Conservation (phyloP, 2,329 filamentous ascomycete genomes). For the Lojkania enalia region DNA sequence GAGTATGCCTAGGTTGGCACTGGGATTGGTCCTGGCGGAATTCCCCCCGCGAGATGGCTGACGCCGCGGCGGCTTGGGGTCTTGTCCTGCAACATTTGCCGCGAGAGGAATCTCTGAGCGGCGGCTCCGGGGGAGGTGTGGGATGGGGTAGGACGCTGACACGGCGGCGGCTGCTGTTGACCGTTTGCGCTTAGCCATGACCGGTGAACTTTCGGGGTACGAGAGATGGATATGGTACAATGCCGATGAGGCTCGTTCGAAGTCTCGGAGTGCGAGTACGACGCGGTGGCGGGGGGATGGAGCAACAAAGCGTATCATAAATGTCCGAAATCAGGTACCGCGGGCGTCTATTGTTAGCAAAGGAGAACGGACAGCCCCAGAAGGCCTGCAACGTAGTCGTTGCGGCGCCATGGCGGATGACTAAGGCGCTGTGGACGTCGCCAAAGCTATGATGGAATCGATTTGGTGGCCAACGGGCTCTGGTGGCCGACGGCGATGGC, state of each 20-base stretch:
- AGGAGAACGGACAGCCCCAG: neutral
- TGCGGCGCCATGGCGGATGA: constrained; percentile 13
- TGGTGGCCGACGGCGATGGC: no score
- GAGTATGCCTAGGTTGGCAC: constrained; percentile 46
- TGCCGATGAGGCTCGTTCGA: constrained; percentile 18
- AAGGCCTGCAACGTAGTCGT: constrained; percentile 6
- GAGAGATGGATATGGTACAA: constrained; percentile 10
- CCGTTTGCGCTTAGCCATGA: constrained; percentile 40
- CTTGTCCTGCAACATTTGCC: constrained; percentile 17
- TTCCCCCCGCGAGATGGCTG: constrained; percentile 30
- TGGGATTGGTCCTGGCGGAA: constrained; percentile 33
- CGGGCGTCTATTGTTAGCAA: neutral
- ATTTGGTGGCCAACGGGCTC: no score
- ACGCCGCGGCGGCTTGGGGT: constrained; percentile 25
- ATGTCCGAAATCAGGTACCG: constrained; percentile 14
- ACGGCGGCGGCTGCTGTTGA: constrained; percentile 23
- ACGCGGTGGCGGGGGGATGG: constrained; percentile 16
- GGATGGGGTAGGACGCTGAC: constrained; percentile 9
- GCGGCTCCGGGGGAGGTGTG: constrained; percentile 18
- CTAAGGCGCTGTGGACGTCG: constrained; percentile 3
- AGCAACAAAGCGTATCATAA: constrained; percentile 35
- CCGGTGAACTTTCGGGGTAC: constrained; percentile 7
- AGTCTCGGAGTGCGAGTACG: constrained; percentile 21
- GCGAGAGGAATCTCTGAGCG: constrained; percentile 28
- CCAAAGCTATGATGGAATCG: neutral